Evolutionary conservation across 306 rosid species (phyloP), one percentile per base, ranked within the genome.

Genomic region (Pueraria montana): DNA sequence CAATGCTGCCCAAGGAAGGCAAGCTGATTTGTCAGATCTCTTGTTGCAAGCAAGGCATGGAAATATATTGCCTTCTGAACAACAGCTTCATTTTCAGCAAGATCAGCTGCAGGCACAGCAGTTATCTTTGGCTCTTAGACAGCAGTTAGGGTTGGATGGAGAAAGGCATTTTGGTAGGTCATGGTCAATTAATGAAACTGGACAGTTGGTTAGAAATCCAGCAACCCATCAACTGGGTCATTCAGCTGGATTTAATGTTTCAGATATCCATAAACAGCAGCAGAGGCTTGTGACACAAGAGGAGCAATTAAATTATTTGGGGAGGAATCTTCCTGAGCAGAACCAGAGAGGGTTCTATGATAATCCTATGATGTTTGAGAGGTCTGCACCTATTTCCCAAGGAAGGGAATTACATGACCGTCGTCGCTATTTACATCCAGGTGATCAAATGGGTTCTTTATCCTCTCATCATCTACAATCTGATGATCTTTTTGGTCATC

Each of bases 71-170:
- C 78, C 90, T 72, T 82, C 89, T 1, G 93, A 91, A 34, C 91
- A 83, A 66, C 92, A 89, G 63, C 85, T 84, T 82, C 86, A 80
- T 75, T 79, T 86, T 76, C 91, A 86, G 80, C 92, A 91, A 66
- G 88, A 89, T 56, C 92, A 86, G 87, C 42, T 83, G 67, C 93
- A 82, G 80, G 88, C 86, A 23, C 92, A 89, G 70, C 92, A 91
- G 83, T 13, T 89, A 36, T 89, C 93, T 6, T 24, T 88, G 82
- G 89, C 92, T 73, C 87, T 88, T 72, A 85, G 92, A 48, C 92
- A 87, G 83, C 90, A 88, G 81, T 55, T 84, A 70, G 91, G 89
- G n/a, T 80, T 88, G 84, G 96, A 90, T 36, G 91, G 83, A 64
- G 92, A 91, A 83, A 88, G 93, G 68, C 92, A 70, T 84, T 65